A percentile compares a stretch with the other conserved stretches of the same genome.
Evolutionary conservation across 371 early-diverging fungal genomes (phyloP).

Genomic region (Saksenaea oblongispora): DNA sequence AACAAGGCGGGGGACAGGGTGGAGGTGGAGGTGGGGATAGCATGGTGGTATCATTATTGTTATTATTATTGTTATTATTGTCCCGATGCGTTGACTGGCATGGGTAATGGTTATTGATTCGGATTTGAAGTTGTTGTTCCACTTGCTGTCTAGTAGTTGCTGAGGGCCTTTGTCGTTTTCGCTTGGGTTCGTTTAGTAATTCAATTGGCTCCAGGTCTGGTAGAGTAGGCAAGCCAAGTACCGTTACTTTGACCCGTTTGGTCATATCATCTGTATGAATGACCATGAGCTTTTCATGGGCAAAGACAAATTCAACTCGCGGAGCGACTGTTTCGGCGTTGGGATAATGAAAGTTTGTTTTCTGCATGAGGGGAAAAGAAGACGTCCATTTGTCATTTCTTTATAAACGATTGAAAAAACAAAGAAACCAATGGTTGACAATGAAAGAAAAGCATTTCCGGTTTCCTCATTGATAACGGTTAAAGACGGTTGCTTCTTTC

Average conservation of each 20-base stretch:
- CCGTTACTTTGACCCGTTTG: constrained; percentile 11
- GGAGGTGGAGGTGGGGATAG: neutral
- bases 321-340: neutral
- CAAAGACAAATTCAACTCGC: constrained; percentile 14
- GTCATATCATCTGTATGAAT: constrained; percentile 14
- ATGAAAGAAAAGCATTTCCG: neutral
- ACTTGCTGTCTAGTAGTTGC: constrained; percentile 8
- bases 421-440: neutral
- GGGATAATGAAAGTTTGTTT: constrained; percentile 3
- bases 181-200: neutral
- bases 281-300: constrained; percentile 15
- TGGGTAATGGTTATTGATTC: neutral
- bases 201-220: constrained; percentile 7
- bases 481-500: neutral
- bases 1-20: neutral
- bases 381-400: constrained; percentile 7
- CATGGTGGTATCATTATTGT: neutral
- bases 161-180: constrained; percentile 7
- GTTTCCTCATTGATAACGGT: neutral
- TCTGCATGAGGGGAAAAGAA: neutral
- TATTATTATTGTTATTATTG: constrained; percentile 1
- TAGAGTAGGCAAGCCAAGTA: constrained; percentile 9
- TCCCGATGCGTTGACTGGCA: neutral
- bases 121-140: constrained; percentile 9
- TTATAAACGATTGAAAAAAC: neutral